These are phyloP conservation scores for Closterium sp. DNA, from an alignment of 139 green algal species.

Conservation along the genomic window DNA sequence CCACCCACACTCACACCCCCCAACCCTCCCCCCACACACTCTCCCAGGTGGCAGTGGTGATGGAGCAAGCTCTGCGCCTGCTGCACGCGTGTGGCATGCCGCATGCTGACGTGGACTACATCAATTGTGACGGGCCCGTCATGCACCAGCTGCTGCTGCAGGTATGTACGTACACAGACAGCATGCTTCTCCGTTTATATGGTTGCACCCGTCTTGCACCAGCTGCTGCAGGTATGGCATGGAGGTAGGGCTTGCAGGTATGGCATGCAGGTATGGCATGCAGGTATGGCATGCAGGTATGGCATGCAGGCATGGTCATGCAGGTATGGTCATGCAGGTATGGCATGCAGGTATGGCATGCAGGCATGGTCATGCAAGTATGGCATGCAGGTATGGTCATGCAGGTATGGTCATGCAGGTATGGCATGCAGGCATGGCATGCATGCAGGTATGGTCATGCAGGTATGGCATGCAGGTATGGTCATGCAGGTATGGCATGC, in stretches of 20 bases:
- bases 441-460: no score
- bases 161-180: conserved; percentile 5
- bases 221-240: background rate
- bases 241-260: background rate
- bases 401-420: no score
- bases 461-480: background rate
- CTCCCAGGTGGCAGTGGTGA: conserved; percentile 81
- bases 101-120: conserved; percentile 76
- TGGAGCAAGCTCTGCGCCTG: conserved; percentile 90
- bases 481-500: background rate
- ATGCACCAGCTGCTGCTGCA: conserved; percentile 71
- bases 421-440: no score
- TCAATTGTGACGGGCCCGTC: conserved; percentile 73
- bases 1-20: background rate
- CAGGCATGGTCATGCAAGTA: no score
- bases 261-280: background rate
- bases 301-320: no score
- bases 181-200: background rate
- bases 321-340: background rate
- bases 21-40: no score
- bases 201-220: no score
- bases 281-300: no score
- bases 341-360: no score
- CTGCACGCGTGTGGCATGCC: conserved; percentile 88
- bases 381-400: no score